Evolutionary conservation across 371 early-diverging fungal species (phyloP), one percentile per base, ranked within the genome.

Genomic region (Paraphysoderma sedebokerense): DNA sequence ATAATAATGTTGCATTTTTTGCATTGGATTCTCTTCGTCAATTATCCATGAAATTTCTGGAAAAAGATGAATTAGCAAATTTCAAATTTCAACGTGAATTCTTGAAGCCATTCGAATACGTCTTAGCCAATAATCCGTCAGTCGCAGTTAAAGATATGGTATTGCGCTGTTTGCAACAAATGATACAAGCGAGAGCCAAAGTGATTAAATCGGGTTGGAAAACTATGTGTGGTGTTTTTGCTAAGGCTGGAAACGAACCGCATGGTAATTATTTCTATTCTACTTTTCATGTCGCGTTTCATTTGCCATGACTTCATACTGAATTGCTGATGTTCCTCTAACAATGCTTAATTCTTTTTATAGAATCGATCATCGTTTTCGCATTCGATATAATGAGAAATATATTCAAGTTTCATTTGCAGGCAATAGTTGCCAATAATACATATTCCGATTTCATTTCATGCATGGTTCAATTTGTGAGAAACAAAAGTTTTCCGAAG

Each of bases 11-110:
- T 1, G 84, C 81, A 23, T 79, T 83, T 47, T 93, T 92, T 71
- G 84, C 89, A 1, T 49, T 93, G 41, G 95, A 93, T 57, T 89
- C 90, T 22, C 66, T 93, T 48, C 70, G 92, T 13, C 92, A 93
- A 61, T 63, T 93, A 38, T 73, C 89, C n/a, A 83, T 87, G 78
- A 85, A 88, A 62, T 93, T 93, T 51, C 68, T 93, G 67, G 92
- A 88, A 49, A 74, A 85, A 56, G 92, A 89, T 61, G 95, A 93
- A 63, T 57, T 93, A 42, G 77, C 86, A 13, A 82, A 88, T 57
- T 93, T 91, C 74, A 86, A 90, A 57, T 92, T 92, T 67, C 92
- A 93, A 65, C 87, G 88, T 55, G 90, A 90, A 59, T 90, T 93
- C 50, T 56, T 93, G 54, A 76, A 80, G 56, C 95, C 95, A 23